A percentile compares a stretch with the other conserved stretches of the same genome.
These are phyloP conservation scores for Alternaria arborescens DNA, from an alignment of 2,329 filamentous ascomycete species.

Conservation along the genomic window DNA sequence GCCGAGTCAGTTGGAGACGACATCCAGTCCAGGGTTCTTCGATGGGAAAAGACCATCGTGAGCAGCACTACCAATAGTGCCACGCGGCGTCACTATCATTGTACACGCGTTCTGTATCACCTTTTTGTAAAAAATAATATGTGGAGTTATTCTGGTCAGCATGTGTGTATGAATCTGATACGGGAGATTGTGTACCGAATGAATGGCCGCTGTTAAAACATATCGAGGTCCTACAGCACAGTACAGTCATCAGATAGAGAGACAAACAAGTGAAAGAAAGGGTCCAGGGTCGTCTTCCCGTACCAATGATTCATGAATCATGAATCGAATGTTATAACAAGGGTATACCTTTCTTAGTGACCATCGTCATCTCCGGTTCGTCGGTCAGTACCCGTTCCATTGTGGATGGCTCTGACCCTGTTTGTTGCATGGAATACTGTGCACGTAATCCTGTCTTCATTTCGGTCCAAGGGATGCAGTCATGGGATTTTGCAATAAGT, in stretches of 20 bases:
- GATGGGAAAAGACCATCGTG: conserved; percentile 5
- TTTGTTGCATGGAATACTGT: not conserved
- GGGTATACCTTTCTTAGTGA: not conserved
- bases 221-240: not conserved
- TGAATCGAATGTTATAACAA: not conserved
- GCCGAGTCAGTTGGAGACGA: conserved; percentile 14
- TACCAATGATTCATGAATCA: not conserved
- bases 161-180: not conserved
- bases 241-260: not conserved
- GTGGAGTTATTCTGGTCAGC: not conserved
- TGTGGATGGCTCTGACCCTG: not conserved
- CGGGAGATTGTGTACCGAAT: not conserved
- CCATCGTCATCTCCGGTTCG: not conserved
- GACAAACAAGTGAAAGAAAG: not conserved
- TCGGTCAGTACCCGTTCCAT: not conserved
- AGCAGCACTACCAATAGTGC: not conserved
- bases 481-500: not conserved
- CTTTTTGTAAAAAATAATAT: not conserved
- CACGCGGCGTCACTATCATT: not conserved
- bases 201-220: not conserved
- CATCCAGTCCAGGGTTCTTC: conserved; percentile 2
- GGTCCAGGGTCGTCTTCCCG: not conserved
- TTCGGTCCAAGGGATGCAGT: not conserved
- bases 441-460: not conserved
- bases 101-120: not conserved